Evolutionary conservation across 805 yeast genomes (phyloP).

Genomic region (Pichia membranifaciens): DNA sequence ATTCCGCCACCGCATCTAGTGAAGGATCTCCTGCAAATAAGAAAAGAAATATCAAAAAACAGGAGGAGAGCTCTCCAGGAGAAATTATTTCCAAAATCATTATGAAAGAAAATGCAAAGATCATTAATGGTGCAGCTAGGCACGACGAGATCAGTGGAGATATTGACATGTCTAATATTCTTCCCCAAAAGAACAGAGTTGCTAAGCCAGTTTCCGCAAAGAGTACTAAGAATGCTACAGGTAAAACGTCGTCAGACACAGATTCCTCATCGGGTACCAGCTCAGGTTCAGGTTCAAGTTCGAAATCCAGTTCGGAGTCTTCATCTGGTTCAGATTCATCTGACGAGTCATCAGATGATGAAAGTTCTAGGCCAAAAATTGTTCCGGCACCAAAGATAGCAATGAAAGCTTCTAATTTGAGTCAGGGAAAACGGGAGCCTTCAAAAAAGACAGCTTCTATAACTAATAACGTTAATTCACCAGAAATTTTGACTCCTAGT

Average conservation of each 20-base stretch:
- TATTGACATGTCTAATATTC: slow-evolving; percentile 20
- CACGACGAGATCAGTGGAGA: slow-evolving; percentile 24
- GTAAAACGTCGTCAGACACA: slow-evolving; percentile 6
- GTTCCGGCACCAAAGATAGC: slow-evolving; percentile 39
- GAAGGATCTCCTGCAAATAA: background rate
- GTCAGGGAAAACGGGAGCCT: background rate
- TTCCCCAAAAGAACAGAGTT: slow-evolving; percentile 13
- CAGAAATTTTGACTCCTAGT: too few species aligned
- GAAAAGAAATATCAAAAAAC: background rate
- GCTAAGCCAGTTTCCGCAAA: background rate
- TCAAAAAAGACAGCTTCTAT: background rate
- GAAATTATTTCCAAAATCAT: background rate
- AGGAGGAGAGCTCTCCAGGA: background rate
- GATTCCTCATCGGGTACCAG: slow-evolving; percentile 7
- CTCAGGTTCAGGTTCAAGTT: slow-evolving; percentile 3
- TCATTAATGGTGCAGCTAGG: slow-evolving; percentile 17
- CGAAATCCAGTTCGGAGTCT: slow-evolving; percentile 1
- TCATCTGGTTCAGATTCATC: slow-evolving; percentile 11
- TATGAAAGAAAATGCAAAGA: background rate
- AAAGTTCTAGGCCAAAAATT: slow-evolving; percentile 33
- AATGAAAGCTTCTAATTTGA: background rate
- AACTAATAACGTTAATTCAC: too few species aligned
- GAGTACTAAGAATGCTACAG: background rate
- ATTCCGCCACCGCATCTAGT: background rate
- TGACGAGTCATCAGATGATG: slow-evolving; percentile 21